These are phyloP conservation scores for Phytophthora fragariae DNA, from an alignment of 352 stramenopile species.

Conservation along the genomic window DNA sequence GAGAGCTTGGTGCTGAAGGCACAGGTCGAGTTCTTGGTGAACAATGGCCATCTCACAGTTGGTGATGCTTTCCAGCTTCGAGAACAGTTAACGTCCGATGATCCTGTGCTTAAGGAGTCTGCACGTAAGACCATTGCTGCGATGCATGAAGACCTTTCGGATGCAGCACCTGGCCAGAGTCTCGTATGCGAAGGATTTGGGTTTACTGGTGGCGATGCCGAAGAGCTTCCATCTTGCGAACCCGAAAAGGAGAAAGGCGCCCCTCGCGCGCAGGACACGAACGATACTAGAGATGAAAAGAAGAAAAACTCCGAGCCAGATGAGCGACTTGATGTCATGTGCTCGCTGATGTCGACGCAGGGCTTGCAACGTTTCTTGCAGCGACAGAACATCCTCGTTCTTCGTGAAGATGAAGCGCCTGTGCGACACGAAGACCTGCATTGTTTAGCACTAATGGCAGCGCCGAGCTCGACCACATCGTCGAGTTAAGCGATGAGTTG, in stretches of 20 bases:
- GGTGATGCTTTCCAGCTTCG: constrained; percentile 80
- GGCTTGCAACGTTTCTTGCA: constrained; percentile 74
- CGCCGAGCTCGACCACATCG: constrained; percentile 10
- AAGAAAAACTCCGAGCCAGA: constrained; percentile 34
- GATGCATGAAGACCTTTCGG: constrained; percentile 64
- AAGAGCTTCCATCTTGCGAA: constrained; percentile 17
- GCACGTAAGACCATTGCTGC: constrained; percentile 68
- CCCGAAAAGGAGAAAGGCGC: constrained; percentile 19
- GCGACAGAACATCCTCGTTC: constrained; percentile 60
- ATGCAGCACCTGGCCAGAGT: constrained; percentile 27
- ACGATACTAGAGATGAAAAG: constrained; percentile 16
- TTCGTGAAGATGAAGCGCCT: constrained; percentile 30
- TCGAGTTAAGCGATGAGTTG: constrained; percentile 17
- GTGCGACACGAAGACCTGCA: constrained; percentile 74
- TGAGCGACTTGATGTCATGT: constrained; percentile 77
- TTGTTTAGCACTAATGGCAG: constrained; percentile 70
- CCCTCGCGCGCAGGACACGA: not conserved
- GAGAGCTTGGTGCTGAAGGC: constrained; percentile 65
- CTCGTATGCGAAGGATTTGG: constrained; percentile 42
- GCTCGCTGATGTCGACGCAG: constrained; percentile 81
- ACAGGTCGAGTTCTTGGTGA: constrained; percentile 82
- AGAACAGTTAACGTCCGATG: constrained; percentile 63
- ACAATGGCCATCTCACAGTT: constrained; percentile 63
- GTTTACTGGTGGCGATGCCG: constrained; percentile 36
- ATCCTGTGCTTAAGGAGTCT: constrained; percentile 51